Conservation (phyloP, 495 filamentous ascomycete genomes). For the Alectoria sarmentosa region DNA sequence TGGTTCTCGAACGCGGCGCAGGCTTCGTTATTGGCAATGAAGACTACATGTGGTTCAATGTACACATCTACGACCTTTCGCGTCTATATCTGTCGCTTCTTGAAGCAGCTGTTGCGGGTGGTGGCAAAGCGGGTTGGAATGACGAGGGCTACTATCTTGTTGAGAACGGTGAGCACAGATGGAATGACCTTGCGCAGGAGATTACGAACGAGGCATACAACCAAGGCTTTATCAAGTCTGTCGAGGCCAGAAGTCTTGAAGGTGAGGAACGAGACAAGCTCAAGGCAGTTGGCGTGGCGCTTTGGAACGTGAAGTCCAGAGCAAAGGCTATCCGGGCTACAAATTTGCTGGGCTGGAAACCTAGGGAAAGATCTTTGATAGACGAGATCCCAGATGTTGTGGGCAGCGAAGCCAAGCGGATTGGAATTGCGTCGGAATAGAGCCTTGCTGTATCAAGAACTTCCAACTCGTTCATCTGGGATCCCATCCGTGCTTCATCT, state of each 20-base stretch:
- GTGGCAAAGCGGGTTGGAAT: not conserved
- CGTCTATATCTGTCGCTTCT: constrained; percentile 1
- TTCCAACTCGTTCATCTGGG: no score
- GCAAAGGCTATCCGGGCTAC: not conserved
- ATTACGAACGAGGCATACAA: not conserved
- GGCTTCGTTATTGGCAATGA: not conserved
- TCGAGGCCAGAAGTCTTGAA: not conserved
- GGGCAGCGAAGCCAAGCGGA: not conserved
- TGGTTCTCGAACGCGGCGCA: constrained; percentile 1
- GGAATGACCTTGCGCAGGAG: not conserved
- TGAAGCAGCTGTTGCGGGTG: not conserved
- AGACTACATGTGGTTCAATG: constrained; percentile 6
- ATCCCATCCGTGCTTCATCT: no score
- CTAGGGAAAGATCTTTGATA: not conserved
- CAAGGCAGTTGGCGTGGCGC: not conserved
- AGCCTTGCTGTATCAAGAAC: no score
- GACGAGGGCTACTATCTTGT: not conserved
- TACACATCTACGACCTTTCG: constrained; percentile 1
- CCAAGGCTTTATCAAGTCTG: constrained; percentile 4
- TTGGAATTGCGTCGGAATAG: not conserved
- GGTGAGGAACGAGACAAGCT: not conserved
- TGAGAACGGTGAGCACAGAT: constrained; percentile 6
- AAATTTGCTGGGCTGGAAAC: not conserved
- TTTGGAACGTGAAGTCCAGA: constrained; percentile 6
- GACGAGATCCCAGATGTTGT: constrained; percentile 1